Percentiles rank a stretch among this genome's conserved stretches.
These are phyloP conservation scores for Annulohypoxylon bovei DNA, from an alignment of 495 filamentous ascomycete species.

Conservation along the genomic window DNA sequence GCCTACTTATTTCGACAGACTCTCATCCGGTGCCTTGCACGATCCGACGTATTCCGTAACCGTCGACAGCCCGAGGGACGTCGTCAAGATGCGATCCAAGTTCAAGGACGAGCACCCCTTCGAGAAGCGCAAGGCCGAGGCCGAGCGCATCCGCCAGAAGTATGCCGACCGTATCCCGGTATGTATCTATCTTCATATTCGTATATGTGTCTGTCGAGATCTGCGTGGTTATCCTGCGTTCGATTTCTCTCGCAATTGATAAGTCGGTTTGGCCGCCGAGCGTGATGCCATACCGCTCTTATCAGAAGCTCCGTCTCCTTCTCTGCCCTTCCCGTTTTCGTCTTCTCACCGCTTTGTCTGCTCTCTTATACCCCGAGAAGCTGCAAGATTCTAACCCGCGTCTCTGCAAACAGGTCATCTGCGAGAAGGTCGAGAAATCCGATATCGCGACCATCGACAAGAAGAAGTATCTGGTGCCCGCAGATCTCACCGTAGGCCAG, in stretches of 20 bases:
- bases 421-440: constrained; percentile 98
- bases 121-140: constrained; percentile 99
- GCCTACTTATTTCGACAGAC: neutral
- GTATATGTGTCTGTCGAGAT: constrained; percentile 13
- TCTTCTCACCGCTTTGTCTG: constrained; percentile 29
- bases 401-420: constrained; percentile 79
- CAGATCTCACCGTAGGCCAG: constrained; percentile 98
- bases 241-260: neutral
- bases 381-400: constrained; percentile 2
- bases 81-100: constrained; percentile 87
- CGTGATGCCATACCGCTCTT: neutral
- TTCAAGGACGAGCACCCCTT: constrained; percentile 99
- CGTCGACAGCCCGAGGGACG: constrained; percentile 28
- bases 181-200: constrained; percentile 54
- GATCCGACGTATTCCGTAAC: neutral
- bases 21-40: neutral
- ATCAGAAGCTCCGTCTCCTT: neutral
- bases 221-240: constrained; percentile 24
- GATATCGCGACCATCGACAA: constrained; percentile 99
- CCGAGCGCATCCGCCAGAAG: constrained; percentile 98
- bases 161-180: constrained; percentile 99
- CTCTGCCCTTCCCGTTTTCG: neutral
- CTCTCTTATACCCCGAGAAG: neutral
- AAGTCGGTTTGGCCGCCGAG: neutral
- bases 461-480: constrained; percentile 99